Evolutionary conservation across 1,139 yeast genomes (phyloP).

Genomic region (Geotrichum histeridarum): DNA sequence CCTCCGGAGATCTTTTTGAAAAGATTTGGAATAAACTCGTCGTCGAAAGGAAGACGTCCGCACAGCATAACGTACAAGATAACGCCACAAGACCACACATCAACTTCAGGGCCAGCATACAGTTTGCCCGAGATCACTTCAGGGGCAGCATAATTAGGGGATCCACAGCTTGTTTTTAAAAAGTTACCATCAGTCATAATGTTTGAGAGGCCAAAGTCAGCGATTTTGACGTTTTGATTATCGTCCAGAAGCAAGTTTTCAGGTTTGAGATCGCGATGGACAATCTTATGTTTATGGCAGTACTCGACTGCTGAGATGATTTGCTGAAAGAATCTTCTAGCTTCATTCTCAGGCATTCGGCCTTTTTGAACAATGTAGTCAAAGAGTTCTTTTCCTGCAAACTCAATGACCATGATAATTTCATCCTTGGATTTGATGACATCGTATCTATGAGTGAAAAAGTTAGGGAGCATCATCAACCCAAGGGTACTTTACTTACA

Average conservation of each 20-base stretch:
- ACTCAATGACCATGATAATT: constrained; percentile 95
- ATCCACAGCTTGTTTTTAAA: constrained; percentile 91
- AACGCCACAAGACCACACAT: constrained; percentile 98
- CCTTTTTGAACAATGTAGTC: constrained; percentile 95
- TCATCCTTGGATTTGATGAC: constrained; percentile 95
- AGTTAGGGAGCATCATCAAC: background rate
- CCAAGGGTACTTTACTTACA: constrained; percentile 31
- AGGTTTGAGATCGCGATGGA: constrained; percentile 93
- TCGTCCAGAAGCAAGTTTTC: constrained; percentile 89
- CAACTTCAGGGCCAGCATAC: constrained; percentile 98
- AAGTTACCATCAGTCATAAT: constrained; percentile 98
- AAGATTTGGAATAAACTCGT: constrained; percentile 91
- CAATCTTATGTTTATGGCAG: constrained; percentile 96
- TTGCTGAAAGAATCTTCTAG: constrained; percentile 92
- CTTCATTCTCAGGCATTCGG: constrained; percentile 91
- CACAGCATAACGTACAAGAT: constrained; percentile 94
- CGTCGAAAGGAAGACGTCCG: constrained; percentile 96
- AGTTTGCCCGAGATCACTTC: constrained; percentile 94
- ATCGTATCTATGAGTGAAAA: constrained; percentile 48
- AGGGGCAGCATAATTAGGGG: constrained; percentile 98
- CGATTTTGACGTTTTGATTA: constrained; percentile 87
- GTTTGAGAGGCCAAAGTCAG: constrained; percentile 94
- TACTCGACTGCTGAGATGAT: constrained; percentile 96
- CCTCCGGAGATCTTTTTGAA: constrained; percentile 95
- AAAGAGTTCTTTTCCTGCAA: constrained; percentile 91